These are phyloP conservation scores for Leccinum broughii DNA, from an alignment of 768 basidiomycete genomes.

Conservation along the genomic window DNA sequence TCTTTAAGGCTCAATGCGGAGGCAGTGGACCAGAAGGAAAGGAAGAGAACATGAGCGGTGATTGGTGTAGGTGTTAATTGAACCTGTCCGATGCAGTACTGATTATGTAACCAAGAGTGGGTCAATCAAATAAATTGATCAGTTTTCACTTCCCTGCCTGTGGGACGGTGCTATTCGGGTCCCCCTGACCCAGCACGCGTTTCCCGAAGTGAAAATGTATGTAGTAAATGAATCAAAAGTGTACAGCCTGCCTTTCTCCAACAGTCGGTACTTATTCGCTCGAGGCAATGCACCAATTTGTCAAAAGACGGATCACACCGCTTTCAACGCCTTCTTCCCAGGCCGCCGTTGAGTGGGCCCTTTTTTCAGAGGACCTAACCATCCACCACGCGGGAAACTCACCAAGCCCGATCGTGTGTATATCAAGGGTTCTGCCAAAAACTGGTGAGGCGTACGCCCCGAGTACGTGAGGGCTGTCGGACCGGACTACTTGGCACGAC, in stretches of 20 bases:
- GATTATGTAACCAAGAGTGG: slow-evolving; percentile 21
- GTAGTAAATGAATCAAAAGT: neutral
- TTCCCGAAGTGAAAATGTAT: slow-evolving; percentile 3
- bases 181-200: slow-evolving; percentile 29
- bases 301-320: slow-evolving; percentile 2
- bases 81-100: slow-evolving; percentile 25
- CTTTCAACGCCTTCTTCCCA: neutral
- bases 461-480: neutral
- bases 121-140: slow-evolving; percentile 14
- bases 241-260: slow-evolving; percentile 13
- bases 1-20: slow-evolving; percentile 29
- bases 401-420: slow-evolving; percentile 3
- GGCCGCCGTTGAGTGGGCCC: neutral
- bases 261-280: neutral
- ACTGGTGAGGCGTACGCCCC: neutral
- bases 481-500: neutral
- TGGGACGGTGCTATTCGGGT: too few relatives aligned
- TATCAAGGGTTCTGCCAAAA: slow-evolving; percentile 1
- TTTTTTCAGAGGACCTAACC: neutral
- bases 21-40: slow-evolving; percentile 25
- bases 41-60: slow-evolving; percentile 25
- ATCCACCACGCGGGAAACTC: neutral
- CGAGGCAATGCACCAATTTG: slow-evolving; percentile 8
- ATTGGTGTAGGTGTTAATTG: slow-evolving; percentile 15
- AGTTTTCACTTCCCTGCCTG: neutral